A percentile compares a stretch with the other conserved stretches of the same genome.
Evolutionary conservation across 192 early-diverging fungal species (phyloP).

Genomic region (Rhizoclosmatium globosum): DNA sequence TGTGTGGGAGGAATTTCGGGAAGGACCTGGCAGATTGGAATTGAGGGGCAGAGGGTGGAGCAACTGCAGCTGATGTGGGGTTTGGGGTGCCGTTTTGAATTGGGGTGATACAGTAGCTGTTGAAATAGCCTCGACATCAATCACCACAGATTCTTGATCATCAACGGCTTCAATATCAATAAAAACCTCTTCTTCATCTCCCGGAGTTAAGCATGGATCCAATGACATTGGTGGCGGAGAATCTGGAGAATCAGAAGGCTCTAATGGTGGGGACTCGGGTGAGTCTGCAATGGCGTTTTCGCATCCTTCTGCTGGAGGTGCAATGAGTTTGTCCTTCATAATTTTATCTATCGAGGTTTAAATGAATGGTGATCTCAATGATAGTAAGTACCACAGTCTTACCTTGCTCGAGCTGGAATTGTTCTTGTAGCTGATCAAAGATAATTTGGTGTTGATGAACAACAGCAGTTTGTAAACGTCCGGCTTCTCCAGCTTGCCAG

Average conservation of each 20-base stretch:
- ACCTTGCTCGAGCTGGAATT: neutral
- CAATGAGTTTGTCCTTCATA: neutral
- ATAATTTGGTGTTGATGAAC: neutral
- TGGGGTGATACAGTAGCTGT: no score
- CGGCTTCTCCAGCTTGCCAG: constrained; percentile 18
- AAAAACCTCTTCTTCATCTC: neutral
- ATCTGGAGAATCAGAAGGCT: neutral
- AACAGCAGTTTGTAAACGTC: no score
- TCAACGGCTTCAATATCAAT: neutral
- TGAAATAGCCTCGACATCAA: neutral
- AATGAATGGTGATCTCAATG: neutral
- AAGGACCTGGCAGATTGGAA: neutral
- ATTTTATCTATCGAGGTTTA: neutral
- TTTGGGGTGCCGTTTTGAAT: neutral
- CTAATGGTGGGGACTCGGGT: constrained; percentile 1
- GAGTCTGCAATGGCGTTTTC: neutral
- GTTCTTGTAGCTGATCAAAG: neutral
- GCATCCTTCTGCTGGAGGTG: no score
- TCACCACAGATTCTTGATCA: neutral
- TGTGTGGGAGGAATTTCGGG: neutral
- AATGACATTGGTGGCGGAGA: neutral
- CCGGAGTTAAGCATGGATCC: neutral
- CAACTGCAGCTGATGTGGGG: neutral
- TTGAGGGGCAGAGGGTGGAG: neutral
- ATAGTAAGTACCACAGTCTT: neutral